Conservation (phyloP, 495 filamentous ascomycete genomes). For the Penicillium soppii region DNA sequence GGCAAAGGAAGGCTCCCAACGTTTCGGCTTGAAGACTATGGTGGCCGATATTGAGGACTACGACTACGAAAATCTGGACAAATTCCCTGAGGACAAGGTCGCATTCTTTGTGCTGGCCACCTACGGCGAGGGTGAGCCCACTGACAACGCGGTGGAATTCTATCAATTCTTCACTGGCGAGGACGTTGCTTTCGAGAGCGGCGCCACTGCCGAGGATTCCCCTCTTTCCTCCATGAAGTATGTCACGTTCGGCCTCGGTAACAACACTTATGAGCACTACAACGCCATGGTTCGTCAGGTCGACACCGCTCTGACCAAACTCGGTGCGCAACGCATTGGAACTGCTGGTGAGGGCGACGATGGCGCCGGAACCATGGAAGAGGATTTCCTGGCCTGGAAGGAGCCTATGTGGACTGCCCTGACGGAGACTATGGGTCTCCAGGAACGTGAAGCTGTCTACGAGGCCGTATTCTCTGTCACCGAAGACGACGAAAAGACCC, state of each 20-base stretch:
- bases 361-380: conserved; percentile 98
- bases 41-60: conserved; percentile 97
- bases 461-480: conserved; percentile 86
- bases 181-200: conserved; percentile 76
- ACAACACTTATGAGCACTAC: conserved; percentile 99
- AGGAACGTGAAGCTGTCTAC: conserved; percentile 95
- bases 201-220: conserved; percentile 59
- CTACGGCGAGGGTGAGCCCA: conserved; percentile 97
- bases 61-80: conserved; percentile 92
- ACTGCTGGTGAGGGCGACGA: conserved; percentile 94
- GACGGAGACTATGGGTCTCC: conserved; percentile 75
- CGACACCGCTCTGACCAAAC: conserved; percentile 71
- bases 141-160: conserved; percentile 98
- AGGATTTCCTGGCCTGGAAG: conserved; percentile 99
- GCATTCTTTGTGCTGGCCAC: conserved; percentile 95
- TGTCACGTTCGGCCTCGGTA: conserved; percentile 90
- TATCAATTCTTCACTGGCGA: conserved; percentile 92
- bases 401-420: conserved; percentile 97
- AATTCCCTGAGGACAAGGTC: conserved; percentile 84
- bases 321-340: conserved; percentile 82
- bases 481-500: conserved; percentile 70
- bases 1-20: conserved; percentile 94
- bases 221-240: conserved; percentile 85
- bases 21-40: conserved; percentile 98
- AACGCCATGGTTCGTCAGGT: conserved; percentile 96